Conservation (phyloP, 2,329 filamentous ascomycete genomes). For the Aspergillus tanneri region DNA sequence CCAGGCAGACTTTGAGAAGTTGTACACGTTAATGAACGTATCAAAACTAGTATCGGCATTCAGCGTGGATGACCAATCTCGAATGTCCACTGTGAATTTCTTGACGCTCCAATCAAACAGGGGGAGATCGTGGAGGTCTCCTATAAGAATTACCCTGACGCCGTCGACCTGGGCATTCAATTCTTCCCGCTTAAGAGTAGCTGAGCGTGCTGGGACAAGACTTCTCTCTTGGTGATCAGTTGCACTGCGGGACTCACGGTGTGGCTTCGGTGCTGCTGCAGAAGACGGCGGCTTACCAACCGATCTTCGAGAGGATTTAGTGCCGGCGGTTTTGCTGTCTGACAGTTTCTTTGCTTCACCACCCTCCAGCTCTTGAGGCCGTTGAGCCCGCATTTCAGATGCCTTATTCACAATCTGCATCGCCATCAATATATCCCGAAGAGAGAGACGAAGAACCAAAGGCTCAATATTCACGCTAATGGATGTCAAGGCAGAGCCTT, state of each 20-base stretch:
- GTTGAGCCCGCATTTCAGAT: conserved; percentile 71
- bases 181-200: conserved; percentile 69
- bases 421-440: conserved; percentile 91
- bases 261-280: conserved; percentile 46
- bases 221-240: conserved; percentile 38
- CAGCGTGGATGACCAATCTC: conserved; percentile 87
- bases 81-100: conserved; percentile 77
- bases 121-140: conserved; percentile 91
- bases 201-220: conserved; percentile 45
- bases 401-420: conserved; percentile 90
- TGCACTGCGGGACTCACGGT: conserved; percentile 47
- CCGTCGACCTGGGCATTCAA: conserved; percentile 84
- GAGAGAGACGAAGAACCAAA: conserved; percentile 80
- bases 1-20: conserved; percentile 98
- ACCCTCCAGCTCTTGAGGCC: conserved; percentile 49
- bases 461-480: conserved; percentile 89
- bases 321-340: conserved; percentile 35
- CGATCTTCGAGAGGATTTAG: conserved; percentile 48
- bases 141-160: conserved; percentile 88
- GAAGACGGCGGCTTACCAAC: conserved; percentile 43
- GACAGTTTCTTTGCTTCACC: conserved; percentile 57
- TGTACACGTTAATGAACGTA: conserved; percentile 95
- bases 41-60: conserved; percentile 88
- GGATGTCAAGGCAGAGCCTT: conserved; percentile 64
- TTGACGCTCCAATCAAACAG: conserved; percentile 93